phyloP scores from a whole-genome alignment of 805 yeast species.

The Kazachstania taianensis region DNA sequence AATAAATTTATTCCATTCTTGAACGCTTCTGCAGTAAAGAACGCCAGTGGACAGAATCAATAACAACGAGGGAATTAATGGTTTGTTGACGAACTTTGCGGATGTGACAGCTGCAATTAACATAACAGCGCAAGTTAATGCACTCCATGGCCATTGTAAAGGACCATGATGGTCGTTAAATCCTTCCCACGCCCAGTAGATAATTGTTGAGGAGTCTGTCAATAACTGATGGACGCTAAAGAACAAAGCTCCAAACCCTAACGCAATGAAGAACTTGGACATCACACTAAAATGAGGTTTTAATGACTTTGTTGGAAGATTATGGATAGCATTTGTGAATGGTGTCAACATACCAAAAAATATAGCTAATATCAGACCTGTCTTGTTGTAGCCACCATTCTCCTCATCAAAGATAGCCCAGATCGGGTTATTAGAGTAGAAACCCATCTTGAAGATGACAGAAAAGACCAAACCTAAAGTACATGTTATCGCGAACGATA shows the following conservation, averaged over 20 bases:
- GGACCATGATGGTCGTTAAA: conserved; percentile 81
- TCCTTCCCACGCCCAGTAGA: conserved; percentile 97
- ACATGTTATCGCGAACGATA: conserved; percentile 20
- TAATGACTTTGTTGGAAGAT: background rate
- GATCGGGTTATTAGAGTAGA: conserved; percentile 80
- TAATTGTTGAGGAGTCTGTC: conserved; percentile 75
- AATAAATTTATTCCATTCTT: conserved; percentile 29
- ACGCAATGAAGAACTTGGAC: conserved; percentile 26
- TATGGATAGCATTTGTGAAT: conserved; percentile 18
- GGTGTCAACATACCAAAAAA: conserved; percentile 57
- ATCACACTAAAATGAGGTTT: conserved; percentile 3
- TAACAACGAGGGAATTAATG: conserved; percentile 18
- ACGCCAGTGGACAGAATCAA: conserved; percentile 24
- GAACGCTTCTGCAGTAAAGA: conserved; percentile 13
- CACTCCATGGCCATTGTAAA: conserved; percentile 55
- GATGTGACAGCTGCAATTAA: conserved; percentile 41
- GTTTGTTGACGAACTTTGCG: conserved; percentile 12
- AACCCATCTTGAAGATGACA: conserved; percentile 62
- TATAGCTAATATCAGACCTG: conserved; percentile 39
- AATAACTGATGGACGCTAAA: conserved; percentile 66
- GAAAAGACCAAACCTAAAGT: conserved; percentile 61
- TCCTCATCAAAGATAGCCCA: conserved; percentile 89
- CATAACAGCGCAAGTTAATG: conserved; percentile 51
- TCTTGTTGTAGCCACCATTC: conserved; percentile 78
- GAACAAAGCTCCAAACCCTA: conserved; percentile 69